phyloP scores from a whole-genome alignment of 352 stramenopile genomes.

The Phytophthora lateralis region DNA sequence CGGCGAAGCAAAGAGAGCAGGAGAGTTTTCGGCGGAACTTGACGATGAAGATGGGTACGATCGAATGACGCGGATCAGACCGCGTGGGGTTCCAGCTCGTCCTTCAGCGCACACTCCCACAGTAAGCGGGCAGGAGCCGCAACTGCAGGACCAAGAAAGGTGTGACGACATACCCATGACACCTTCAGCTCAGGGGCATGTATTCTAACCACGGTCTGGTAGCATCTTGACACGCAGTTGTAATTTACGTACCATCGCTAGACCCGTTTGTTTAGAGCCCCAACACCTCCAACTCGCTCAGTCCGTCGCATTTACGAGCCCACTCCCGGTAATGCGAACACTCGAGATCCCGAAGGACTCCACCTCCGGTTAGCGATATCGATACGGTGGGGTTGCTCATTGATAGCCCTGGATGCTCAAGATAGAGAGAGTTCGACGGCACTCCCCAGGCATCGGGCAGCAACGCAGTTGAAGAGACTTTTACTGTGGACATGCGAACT shows the following conservation, averaged over 20 bases:
- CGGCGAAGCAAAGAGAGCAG: constrained; percentile 6
- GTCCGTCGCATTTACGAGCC: no score
- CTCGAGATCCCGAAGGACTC: no score
- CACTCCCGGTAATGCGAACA: no score
- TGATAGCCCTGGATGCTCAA: no score
- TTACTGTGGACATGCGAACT: neutral
- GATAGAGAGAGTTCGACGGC: no score
- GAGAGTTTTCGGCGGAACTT: constrained; percentile 6
- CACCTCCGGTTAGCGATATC: no score
- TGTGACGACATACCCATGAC: constrained; percentile 23
- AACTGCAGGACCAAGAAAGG: neutral
- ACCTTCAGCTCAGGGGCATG: constrained; percentile 23
- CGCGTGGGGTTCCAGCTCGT: constrained; percentile 25
- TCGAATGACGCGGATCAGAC: constrained; percentile 33
- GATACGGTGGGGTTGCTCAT: no score
- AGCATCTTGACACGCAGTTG: neutral
- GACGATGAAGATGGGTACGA: constrained; percentile 26
- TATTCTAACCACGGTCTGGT: neutral
- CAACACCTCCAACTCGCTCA: no score
- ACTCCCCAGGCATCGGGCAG: neutral
- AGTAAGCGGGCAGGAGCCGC: neutral
- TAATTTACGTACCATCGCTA: neutral
- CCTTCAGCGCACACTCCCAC: neutral
- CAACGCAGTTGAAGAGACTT: neutral
- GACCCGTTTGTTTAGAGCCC: neutral